phyloP scores from a whole-genome alignment of 352 stramenopile genomes.

The Globisporangium spiculum region DNA sequence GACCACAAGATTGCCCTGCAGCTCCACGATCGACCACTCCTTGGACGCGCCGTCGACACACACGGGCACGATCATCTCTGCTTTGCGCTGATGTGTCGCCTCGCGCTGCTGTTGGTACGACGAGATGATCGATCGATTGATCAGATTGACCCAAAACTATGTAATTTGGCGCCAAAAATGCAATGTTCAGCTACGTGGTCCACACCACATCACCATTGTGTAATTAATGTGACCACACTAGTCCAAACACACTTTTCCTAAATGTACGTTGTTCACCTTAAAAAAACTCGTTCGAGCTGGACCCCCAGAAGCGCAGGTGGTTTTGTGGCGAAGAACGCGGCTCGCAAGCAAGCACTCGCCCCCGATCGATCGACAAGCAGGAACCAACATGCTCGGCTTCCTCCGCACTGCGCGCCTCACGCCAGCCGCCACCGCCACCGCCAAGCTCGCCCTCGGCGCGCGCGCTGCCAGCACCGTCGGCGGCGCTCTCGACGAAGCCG shows the following conservation, averaged over 20 bases:
- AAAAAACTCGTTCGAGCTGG: not conserved
- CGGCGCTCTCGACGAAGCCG: conserved; percentile 66
- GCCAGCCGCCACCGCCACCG: conserved; percentile 20
- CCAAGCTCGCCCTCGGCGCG: conserved; percentile 26
- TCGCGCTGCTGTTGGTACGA: not conserved
- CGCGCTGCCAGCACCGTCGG: conserved; percentile 67
- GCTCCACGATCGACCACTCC: conserved; percentile 84
- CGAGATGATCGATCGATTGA: not conserved
- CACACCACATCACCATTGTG: not conserved
- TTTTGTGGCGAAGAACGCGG: conserved; percentile 43
- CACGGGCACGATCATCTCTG: conserved; percentile 64
- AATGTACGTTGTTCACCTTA: not conserved
- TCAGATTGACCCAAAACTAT: not conserved
- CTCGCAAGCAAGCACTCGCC: conserved; percentile 20
- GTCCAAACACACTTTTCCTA: not conserved
- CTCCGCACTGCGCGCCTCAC: conserved; percentile 55
- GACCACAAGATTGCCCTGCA: conserved; percentile 70
- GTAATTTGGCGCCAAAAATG: not conserved
- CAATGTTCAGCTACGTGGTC: not conserved
- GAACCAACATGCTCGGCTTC: conserved; percentile 56
- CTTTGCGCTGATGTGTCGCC: not conserved
- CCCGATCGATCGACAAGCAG: not conserved
- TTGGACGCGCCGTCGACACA: conserved; percentile 52
- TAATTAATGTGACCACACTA: not conserved
- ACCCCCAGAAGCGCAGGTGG: not conserved